These are phyloP conservation scores for Inga leiocalycina DNA, from an alignment of 306 rosid genomes.

Conservation along the genomic window DNA sequence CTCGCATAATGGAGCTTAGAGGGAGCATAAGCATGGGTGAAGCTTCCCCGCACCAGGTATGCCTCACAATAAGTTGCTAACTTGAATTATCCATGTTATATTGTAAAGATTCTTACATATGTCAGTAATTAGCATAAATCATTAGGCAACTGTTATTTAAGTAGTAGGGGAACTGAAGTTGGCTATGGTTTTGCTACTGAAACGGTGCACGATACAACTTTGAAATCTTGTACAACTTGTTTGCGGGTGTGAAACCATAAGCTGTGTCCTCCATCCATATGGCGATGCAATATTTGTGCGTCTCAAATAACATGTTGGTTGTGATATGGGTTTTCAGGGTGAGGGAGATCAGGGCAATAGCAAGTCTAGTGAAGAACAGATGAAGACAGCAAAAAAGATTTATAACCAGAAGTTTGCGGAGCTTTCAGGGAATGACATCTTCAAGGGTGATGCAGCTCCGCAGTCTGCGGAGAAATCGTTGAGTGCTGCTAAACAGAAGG, in stretches of 20 bases:
- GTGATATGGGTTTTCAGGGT: slow-evolving; percentile 31
- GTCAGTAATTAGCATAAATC: not conserved
- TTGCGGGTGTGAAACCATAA: not conserved
- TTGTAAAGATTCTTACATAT: not conserved
- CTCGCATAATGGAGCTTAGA: slow-evolving; percentile 46
- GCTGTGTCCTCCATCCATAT: not conserved
- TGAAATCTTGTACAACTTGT: not conserved
- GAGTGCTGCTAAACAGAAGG: slow-evolving; percentile 85
- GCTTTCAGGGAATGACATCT: slow-evolving; percentile 87
- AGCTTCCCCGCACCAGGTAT: slow-evolving; percentile 56
- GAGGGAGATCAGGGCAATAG: slow-evolving; percentile 45
- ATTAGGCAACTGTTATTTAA: not conserved
- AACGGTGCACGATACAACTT: not conserved
- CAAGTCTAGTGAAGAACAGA: slow-evolving; percentile 51
- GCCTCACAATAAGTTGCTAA: slow-evolving; percentile 45
- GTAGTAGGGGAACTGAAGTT: not conserved
- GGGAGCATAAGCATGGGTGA: slow-evolving; percentile 54
- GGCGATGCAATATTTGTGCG: not conserved
- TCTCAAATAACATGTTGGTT: not conserved
- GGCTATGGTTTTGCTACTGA: not conserved
- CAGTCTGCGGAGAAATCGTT: slow-evolving; percentile 79
- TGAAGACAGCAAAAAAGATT: slow-evolving; percentile 90
- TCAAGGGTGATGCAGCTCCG: slow-evolving; percentile 79
- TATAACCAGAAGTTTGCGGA: slow-evolving; percentile 70
- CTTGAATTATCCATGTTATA: slow-evolving; percentile 29